These are phyloP conservation scores for Clarkia xantiana DNA, from an alignment of 345 rosid genomes.

Conservation along the genomic window DNA sequence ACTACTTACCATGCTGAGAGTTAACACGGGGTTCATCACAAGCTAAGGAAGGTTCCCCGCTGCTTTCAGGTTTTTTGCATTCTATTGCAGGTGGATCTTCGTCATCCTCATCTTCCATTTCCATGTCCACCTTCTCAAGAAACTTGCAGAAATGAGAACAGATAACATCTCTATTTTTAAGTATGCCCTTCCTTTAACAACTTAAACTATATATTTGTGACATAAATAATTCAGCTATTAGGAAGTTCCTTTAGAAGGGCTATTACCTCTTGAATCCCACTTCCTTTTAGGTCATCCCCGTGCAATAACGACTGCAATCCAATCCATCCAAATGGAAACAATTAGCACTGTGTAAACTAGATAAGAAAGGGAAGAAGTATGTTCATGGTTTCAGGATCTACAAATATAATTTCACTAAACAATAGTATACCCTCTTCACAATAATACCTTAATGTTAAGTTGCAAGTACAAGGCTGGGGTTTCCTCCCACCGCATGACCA, in stretches of 20 bases:
- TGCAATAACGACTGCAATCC: conserved; percentile 52
- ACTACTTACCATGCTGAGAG: neutral
- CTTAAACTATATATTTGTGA: neutral
- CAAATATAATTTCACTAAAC: neutral
- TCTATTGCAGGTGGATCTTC: conserved; percentile 18
- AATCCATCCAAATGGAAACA: too few relatives aligned
- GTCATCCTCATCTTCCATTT: conserved; percentile 66
- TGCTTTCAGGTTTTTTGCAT: conserved; percentile 27
- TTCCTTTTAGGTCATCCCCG: conserved; percentile 70
- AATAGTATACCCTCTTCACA: conserved; percentile 4
- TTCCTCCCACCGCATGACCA: conserved; percentile 83
- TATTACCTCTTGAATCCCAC: conserved; percentile 75
- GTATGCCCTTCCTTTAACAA: too few relatives aligned
- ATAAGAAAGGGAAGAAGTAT: neutral
- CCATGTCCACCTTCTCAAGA: conserved; percentile 70
- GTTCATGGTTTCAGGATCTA: neutral
- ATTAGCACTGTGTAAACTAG: neutral
- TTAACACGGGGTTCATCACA: conserved; percentile 35
- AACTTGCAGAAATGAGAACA: too few relatives aligned
- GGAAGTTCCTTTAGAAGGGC: neutral
- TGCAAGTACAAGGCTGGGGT: conserved; percentile 63
- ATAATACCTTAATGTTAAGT: conserved; percentile 60
- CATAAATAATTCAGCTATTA: conserved; percentile 8
- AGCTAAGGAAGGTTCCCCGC: conserved; percentile 11
- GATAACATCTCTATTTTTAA: too few relatives aligned